phyloP scores from a whole-genome alignment of 352 stramenopile species.

The Phytophthora niederhauseri region DNA sequence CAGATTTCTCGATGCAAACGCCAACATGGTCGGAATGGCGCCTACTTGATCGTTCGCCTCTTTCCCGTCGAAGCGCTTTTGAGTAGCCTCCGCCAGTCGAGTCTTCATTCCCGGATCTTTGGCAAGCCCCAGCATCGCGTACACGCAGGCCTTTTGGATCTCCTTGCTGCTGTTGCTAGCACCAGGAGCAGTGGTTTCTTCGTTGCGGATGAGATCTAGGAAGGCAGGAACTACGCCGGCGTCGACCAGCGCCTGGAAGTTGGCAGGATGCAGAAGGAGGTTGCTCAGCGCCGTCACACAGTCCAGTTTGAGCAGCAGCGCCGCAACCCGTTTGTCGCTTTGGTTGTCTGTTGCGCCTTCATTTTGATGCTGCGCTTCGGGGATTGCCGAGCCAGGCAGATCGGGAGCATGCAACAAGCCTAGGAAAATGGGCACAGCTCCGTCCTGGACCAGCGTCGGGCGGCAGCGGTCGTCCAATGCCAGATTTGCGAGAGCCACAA shows the following conservation, averaged over 20 bases:
- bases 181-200: constrained; percentile 18
- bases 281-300: constrained; percentile 85
- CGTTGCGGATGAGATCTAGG: constrained; percentile 57
- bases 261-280: constrained; percentile 81
- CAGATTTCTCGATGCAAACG: constrained; percentile 64
- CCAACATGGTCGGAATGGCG: constrained; percentile 71
- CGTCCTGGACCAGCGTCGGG: constrained; percentile 62
- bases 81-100: constrained; percentile 55
- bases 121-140: constrained; percentile 77
- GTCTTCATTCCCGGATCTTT: constrained; percentile 78
- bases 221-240: constrained; percentile 79
- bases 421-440: constrained; percentile 62
- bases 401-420: constrained; percentile 45
- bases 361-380: constrained; percentile 8
- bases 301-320: constrained; percentile 73
- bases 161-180: constrained; percentile 48
- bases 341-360: constrained; percentile 19
- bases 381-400: not conserved
- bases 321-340: constrained; percentile 26
- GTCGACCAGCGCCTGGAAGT: constrained; percentile 77
- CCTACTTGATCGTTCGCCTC: constrained; percentile 37
- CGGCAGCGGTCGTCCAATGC: constrained; percentile 77
- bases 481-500: constrained; percentile 77
- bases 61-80: constrained; percentile 25
- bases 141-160: constrained; percentile 80